phyloP scores from a whole-genome alignment of 139 green algal genomes.

The Chlorella sp. region DNA sequence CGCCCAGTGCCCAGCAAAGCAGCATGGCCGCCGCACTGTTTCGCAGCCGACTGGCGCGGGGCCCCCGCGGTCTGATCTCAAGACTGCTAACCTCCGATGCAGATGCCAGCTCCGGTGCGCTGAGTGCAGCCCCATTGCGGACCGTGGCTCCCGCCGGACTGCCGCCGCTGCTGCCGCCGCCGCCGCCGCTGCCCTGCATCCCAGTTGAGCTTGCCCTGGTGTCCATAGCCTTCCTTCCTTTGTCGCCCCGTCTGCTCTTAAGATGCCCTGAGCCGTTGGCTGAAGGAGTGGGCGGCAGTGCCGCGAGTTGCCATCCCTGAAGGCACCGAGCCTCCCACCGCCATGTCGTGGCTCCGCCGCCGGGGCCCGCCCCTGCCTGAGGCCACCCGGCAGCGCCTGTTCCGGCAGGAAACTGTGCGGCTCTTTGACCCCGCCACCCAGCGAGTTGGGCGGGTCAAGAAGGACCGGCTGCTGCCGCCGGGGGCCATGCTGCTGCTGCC shows the following conservation, averaged over 20 bases:
- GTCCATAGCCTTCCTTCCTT: too few species aligned
- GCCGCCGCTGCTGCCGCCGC: background rate
- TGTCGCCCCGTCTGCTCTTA: background rate
- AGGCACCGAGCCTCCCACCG: slow-evolving; percentile 33
- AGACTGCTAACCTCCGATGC: too few species aligned
- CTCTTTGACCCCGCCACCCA: slow-evolving; percentile 14
- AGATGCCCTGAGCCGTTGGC: slow-evolving; percentile 29
- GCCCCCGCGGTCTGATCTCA: too few species aligned
- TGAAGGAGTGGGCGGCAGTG: slow-evolving; percentile 10
- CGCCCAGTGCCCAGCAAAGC: too few species aligned
- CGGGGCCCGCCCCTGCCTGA: slow-evolving; percentile 47
- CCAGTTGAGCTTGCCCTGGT: too few species aligned
- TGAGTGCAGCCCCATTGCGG: too few species aligned
- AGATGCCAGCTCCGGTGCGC: too few species aligned
- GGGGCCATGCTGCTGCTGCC: slow-evolving; percentile 41
- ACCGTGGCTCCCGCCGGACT: too few species aligned
- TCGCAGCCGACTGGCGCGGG: too few species aligned
- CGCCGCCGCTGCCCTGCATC: background rate
- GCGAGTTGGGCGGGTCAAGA: slow-evolving; percentile 3
- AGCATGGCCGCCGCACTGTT: too few species aligned
- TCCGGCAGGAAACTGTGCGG: slow-evolving; percentile 43
- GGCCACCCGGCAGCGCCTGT: slow-evolving; percentile 41
- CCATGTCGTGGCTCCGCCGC: slow-evolving; percentile 61
- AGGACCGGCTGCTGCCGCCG: slow-evolving; percentile 5
- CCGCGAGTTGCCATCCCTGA: background rate